Evolutionary conservation across 352 stramenopile species (phyloP).

Genomic region (Phytophthora idaei): DNA sequence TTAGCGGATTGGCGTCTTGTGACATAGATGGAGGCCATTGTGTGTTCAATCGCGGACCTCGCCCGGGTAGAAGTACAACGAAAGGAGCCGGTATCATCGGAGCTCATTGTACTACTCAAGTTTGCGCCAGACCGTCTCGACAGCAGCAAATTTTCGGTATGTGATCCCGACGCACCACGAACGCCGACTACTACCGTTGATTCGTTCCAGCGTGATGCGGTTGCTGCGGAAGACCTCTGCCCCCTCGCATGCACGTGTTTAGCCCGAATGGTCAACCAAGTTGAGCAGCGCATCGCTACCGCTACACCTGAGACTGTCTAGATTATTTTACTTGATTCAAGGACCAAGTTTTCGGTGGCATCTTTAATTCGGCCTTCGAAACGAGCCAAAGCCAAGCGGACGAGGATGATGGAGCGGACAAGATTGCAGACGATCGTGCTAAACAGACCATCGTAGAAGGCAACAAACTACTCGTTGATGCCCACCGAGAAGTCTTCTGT

Average conservation of each 20-base stretch:
- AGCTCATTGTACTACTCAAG: conserved; percentile 17
- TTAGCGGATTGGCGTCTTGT: neutral
- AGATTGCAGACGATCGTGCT: neutral
- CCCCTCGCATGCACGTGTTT: neutral
- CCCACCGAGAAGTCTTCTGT: neutral
- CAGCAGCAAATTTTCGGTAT: neutral
- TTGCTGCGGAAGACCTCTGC: neutral
- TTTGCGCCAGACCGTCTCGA: neutral
- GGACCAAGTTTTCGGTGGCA: neutral
- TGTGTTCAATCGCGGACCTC: conserved; percentile 4
- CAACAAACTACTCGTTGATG: neutral
- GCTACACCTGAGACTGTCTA: neutral
- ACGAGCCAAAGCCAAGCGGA: no score
- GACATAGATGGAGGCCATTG: conserved; percentile 12
- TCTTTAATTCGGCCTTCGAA: no score
- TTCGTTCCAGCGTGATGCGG: neutral
- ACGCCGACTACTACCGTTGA: neutral
- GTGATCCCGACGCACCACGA: neutral
- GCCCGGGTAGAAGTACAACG: conserved; percentile 15
- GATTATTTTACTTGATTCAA: neutral
- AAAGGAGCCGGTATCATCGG: neutral
- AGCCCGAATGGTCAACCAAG: neutral
- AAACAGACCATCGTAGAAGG: neutral
- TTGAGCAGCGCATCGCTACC: neutral
- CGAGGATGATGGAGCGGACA: neutral